A percentile compares a stretch with the other conserved stretches of the same genome.
Evolutionary conservation across 805 yeast species (phyloP).

Genomic region (Myxozyma nipponensis): DNA sequence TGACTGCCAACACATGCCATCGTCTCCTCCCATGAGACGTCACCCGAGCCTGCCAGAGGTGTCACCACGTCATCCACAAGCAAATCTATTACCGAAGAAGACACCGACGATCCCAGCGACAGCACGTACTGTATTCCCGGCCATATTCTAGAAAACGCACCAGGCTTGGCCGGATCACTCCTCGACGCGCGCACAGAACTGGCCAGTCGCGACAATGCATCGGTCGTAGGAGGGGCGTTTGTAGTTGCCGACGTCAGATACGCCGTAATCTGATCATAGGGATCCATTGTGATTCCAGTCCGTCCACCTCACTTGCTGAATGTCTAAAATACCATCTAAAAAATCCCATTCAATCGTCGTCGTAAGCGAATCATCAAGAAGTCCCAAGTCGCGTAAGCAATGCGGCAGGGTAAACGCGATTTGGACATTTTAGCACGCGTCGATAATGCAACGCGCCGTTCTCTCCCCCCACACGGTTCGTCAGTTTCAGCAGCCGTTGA

Average conservation of each 20-base stretch:
- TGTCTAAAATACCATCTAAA: too few species aligned
- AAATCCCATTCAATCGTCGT: too few species aligned
- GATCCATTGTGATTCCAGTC: constrained; percentile 7
- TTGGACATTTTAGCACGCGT: too few species aligned
- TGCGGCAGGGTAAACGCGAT: too few species aligned
- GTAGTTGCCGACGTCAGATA: constrained; percentile 5
- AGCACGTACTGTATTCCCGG: constrained; percentile 18
- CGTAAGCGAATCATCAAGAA: too few species aligned
- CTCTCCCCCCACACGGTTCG: too few species aligned
- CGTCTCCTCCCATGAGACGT: constrained; percentile 12
- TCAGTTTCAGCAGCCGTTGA: neutral
- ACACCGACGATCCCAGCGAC: neutral
- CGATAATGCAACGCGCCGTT: too few species aligned
- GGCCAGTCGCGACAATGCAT: constrained; percentile 7
- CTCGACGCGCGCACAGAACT: constrained; percentile 9
- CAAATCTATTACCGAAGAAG: neutral
- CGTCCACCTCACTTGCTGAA: too few species aligned
- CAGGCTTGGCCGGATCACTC: constrained; percentile 10
- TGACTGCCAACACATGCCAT: neutral
- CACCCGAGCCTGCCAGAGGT: constrained; percentile 12
- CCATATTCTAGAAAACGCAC: constrained; percentile 18
- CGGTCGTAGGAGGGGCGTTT: constrained; percentile 1
- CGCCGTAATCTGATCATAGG: constrained; percentile 6
- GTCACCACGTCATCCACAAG: constrained; percentile 22
- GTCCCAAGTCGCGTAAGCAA: too few species aligned